A percentile compares a stretch with the other conserved stretches of the same genome.
Evolutionary conservation across 2,329 filamentous ascomycete species (phyloP).

Genomic region (Geosmithia flava): DNA sequence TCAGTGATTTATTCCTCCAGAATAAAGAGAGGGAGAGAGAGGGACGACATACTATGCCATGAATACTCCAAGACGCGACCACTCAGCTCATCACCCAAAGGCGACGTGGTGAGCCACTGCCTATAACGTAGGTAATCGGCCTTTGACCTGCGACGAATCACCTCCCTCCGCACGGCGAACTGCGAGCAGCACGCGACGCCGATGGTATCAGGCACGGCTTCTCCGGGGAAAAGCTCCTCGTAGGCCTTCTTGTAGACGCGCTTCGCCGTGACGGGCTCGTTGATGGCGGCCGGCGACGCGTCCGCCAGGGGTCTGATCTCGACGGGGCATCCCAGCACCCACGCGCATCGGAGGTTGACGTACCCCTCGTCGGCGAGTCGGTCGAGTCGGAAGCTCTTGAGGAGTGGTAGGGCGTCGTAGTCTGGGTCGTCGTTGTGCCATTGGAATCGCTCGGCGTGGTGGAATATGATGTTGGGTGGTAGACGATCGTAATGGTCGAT

Average conservation of each 20-base stretch:
- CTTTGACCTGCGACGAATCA: conserved; percentile 31
- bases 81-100: conserved; percentile 38
- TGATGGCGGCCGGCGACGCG: conserved; percentile 18
- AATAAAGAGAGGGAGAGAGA: not conserved
- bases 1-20: not conserved
- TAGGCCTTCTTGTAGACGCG: conserved; percentile 28
- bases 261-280: conserved; percentile 23
- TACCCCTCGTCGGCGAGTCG: conserved; percentile 43
- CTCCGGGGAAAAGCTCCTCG: conserved; percentile 24
- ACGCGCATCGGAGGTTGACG: conserved; percentile 48
- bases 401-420: conserved; percentile 38
- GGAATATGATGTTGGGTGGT: conserved; percentile 30
- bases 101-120: conserved; percentile 46
- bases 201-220: conserved; percentile 33
- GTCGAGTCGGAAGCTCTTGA: conserved; percentile 33
- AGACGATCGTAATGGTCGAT: conserved; percentile 35
- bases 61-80: conserved; percentile 52
- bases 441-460: conserved; percentile 33
- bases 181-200: conserved; percentile 53
- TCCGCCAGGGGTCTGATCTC: conserved; percentile 29
- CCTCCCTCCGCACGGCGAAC: conserved; percentile 45
- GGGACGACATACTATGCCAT: conserved; percentile 45
- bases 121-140: conserved; percentile 43
- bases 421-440: conserved; percentile 43
- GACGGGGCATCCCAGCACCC: conserved; percentile 40